Percentiles rank a stretch among this genome's conserved stretches.
phyloP scores from a whole-genome alignment of 257 asterid species.

The Solanum sejunctum region DNA sequence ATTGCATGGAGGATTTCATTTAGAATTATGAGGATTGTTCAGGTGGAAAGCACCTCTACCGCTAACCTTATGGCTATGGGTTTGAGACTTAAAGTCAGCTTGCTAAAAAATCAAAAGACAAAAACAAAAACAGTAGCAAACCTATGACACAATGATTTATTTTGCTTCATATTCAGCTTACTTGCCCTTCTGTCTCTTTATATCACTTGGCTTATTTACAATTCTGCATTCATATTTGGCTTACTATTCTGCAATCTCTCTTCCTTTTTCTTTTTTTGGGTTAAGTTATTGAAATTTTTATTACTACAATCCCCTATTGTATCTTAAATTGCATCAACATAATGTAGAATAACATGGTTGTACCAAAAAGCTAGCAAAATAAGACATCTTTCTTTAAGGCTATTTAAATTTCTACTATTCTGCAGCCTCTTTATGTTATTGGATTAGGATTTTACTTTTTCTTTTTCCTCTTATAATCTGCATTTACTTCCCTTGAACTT shows the following conservation, averaged over 20 bases:
- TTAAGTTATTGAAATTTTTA: not conserved
- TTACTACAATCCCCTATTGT: not conserved
- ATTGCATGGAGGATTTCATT: not conserved
- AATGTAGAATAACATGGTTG: not conserved
- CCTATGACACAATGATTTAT: not conserved
- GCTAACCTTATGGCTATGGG: not conserved
- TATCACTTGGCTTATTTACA: not conserved
- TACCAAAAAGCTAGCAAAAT: not conserved
- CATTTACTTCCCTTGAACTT: not conserved
- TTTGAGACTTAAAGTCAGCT: not conserved
- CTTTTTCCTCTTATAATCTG: constrained; percentile 3
- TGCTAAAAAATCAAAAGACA: not conserved
- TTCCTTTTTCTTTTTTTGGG: not conserved
- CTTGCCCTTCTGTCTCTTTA: not conserved
- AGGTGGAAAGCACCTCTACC: not conserved
- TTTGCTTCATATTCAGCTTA: not conserved
- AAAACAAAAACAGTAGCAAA: not conserved
- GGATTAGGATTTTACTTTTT: not conserved
- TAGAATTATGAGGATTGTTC: not conserved
- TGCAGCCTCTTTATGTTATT: not conserved
- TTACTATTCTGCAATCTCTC: not conserved
- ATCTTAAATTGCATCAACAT: not conserved
- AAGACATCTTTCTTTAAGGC: not conserved
- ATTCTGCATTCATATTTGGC: not conserved
- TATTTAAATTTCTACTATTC: not conserved